Percentiles rank a stretch among this genome's conserved stretches.
phyloP scores from a whole-genome alignment of 495 filamentous ascomycete genomes.

The Parachaetomium inaequale region DNA sequence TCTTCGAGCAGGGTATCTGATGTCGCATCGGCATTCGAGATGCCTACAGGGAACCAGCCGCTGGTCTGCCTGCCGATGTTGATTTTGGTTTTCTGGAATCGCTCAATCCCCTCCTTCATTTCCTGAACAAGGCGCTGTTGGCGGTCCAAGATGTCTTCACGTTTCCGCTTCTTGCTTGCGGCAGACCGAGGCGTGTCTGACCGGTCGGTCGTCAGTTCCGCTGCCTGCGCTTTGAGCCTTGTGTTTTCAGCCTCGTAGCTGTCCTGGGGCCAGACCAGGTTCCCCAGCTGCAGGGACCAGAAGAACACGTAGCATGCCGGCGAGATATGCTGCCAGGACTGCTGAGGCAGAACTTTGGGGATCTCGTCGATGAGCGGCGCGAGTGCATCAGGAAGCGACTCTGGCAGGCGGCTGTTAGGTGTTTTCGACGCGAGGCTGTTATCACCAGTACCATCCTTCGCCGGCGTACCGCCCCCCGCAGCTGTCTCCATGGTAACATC shows the following conservation, averaged over 20 bases:
- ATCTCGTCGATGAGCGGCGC: slow-evolving; percentile 70
- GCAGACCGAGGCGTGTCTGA: slow-evolving; percentile 63
- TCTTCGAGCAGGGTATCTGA: slow-evolving; percentile 77
- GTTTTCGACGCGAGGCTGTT: slow-evolving; percentile 14
- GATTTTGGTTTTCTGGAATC: slow-evolving; percentile 58
- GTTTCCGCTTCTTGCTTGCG: slow-evolving; percentile 58
- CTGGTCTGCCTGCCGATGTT: slow-evolving; percentile 74
- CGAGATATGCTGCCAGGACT: slow-evolving; percentile 64
- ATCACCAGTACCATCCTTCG: slow-evolving; percentile 20
- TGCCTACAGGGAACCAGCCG: slow-evolving; percentile 66
- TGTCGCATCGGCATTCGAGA: slow-evolving; percentile 60
- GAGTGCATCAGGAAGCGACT: slow-evolving; percentile 69
- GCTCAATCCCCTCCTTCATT: slow-evolving; percentile 47
- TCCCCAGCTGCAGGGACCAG: slow-evolving; percentile 82
- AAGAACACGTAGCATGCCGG: slow-evolving; percentile 84
- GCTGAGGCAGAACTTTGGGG: slow-evolving; percentile 54
- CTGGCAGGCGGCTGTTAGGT: slow-evolving; percentile 36
- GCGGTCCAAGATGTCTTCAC: slow-evolving; percentile 66
- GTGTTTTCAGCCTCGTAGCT: slow-evolving; percentile 71
- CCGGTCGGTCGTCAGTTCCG: slow-evolving; percentile 63
- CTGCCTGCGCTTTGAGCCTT: slow-evolving; percentile 57
- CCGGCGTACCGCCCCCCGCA: slow-evolving; percentile 21
- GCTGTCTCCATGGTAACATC: slow-evolving; percentile 39
- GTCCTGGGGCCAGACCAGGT: slow-evolving; percentile 67
- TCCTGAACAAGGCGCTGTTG: slow-evolving; percentile 61